A percentile compares a stretch with the other conserved stretches of the same genome.
phyloP scores from a whole-genome alignment of 2,329 filamentous ascomycete genomes.

The Stylonectria norvegica region DNA sequence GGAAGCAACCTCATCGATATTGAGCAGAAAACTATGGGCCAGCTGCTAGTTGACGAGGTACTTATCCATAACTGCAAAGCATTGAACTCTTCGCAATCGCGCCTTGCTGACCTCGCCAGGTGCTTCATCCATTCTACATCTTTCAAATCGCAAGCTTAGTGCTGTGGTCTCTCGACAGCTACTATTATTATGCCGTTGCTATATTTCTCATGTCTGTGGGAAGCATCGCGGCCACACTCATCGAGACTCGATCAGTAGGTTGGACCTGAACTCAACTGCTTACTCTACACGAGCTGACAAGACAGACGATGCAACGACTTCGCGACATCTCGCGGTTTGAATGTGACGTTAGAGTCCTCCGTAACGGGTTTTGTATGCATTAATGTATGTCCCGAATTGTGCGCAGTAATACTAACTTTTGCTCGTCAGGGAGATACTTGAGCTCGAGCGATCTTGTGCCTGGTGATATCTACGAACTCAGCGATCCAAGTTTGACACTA shows the following conservation, averaged over 20 bases:
- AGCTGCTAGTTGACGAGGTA: constrained; percentile 86
- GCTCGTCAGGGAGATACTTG: constrained; percentile 67
- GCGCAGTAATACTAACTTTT: constrained; percentile 1
- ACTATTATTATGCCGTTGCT: constrained; percentile 95
- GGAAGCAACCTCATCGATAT: constrained; percentile 90
- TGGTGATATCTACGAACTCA: constrained; percentile 94
- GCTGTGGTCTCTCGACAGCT: constrained; percentile 92
- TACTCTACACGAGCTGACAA: constrained; percentile 5
- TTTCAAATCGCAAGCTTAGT: constrained; percentile 94
- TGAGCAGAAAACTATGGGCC: constrained; percentile 77
- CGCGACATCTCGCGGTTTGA: constrained; percentile 92
- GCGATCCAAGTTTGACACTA: constrained; percentile 82
- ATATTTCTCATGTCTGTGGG: constrained; percentile 94
- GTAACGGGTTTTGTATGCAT: constrained; percentile 83
- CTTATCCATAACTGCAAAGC: not conserved
- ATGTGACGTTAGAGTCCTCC: constrained; percentile 88
- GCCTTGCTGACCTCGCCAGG: constrained; percentile 42
- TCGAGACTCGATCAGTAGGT: constrained; percentile 80
- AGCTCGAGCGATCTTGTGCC: constrained; percentile 86
- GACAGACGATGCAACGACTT: constrained; percentile 79
- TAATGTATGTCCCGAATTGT: not conserved
- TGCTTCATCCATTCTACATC: constrained; percentile 96
- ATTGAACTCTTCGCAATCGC: not conserved
- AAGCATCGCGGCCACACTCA: constrained; percentile 82
- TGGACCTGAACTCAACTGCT: not conserved